phyloP scores from a whole-genome alignment of 148 eudicot species.

The Diospyros kaki region DNA sequence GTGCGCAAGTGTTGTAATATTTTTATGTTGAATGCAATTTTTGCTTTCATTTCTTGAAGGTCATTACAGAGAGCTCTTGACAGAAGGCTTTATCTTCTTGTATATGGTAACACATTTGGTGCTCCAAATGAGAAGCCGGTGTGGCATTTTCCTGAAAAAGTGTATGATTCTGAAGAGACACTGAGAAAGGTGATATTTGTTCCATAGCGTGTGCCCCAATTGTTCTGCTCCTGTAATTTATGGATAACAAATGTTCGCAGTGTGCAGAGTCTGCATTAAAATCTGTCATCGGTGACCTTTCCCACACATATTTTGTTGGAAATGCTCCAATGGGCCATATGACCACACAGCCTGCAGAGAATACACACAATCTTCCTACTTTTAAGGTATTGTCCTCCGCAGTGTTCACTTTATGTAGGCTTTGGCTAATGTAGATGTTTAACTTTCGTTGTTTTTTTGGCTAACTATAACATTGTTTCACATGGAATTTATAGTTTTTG shows the following conservation, averaged over 20 bases:
- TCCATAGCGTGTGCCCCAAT: background rate
- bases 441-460: background rate
- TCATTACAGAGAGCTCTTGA: conserved; percentile 94
- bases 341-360: conserved; percentile 43
- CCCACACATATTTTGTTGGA: conserved; percentile 83
- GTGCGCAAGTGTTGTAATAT: background rate
- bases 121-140: conserved; percentile 51
- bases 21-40: background rate
- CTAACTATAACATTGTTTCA: background rate
- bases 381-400: conserved; percentile 38
- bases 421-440: background rate
- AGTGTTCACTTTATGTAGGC: background rate
- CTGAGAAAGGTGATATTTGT: conserved; percentile 63
- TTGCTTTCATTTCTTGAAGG: conserved; percentile 32
- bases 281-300: conserved; percentile 77
- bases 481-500: no score
- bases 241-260: conserved; percentile 33
- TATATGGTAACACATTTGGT: conserved; percentile 53
- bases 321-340: conserved; percentile 96
- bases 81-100: conserved; percentile 82
- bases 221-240: conserved; percentile 3
- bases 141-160: conserved; percentile 97
- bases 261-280: conserved; percentile 81
- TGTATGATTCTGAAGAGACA: conserved; percentile 79
- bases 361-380: conserved; percentile 28